These are phyloP conservation scores for Xylariaceae sp. DNA, from an alignment of 2,329 filamentous ascomycete species.

Conservation along the genomic window DNA sequence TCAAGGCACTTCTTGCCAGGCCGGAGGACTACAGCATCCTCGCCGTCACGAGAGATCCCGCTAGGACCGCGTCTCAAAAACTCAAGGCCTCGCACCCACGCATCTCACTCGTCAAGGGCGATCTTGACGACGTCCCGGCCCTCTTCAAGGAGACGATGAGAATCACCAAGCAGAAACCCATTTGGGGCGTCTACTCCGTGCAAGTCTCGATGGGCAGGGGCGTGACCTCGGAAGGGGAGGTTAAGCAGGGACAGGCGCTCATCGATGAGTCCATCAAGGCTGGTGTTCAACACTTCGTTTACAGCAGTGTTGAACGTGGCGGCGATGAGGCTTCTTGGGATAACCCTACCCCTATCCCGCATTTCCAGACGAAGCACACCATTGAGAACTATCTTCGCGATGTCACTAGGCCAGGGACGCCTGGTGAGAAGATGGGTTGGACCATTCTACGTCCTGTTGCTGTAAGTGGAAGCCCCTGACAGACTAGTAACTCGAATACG, in stretches of 20 bases:
- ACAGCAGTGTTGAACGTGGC: conserved; percentile 59
- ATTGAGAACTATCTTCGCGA: conserved; percentile 58
- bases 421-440: conserved; percentile 45
- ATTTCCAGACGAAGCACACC: conserved; percentile 57
- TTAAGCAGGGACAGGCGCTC: conserved; percentile 50
- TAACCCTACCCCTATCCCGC: conserved; percentile 51
- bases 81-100: conserved; percentile 37
- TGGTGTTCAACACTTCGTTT: conserved; percentile 57
- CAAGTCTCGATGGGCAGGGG: conserved; percentile 34
- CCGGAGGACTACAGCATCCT: conserved; percentile 39
- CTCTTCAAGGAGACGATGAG: conserved; percentile 40
- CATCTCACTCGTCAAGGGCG: conserved; percentile 43
- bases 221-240: conserved; percentile 35
- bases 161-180: conserved; percentile 26
- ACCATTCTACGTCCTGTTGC: conserved; percentile 57
- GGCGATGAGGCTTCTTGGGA: conserved; percentile 46
- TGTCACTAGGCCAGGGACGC: conserved; percentile 33
- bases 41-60: conserved; percentile 52
- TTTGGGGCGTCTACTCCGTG: conserved; percentile 60
- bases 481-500: background rate
- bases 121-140: conserved; percentile 45
- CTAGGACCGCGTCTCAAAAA: conserved; percentile 42
- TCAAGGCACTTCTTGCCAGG: conserved; percentile 37
- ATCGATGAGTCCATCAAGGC: conserved; percentile 53
- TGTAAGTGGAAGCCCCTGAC: conserved; percentile 3